Percentiles rank a stretch among this genome's conserved stretches.
phyloP scores from a whole-genome alignment of 2,329 filamentous ascomycete species.

The Exophiala aquamarina region DNA sequence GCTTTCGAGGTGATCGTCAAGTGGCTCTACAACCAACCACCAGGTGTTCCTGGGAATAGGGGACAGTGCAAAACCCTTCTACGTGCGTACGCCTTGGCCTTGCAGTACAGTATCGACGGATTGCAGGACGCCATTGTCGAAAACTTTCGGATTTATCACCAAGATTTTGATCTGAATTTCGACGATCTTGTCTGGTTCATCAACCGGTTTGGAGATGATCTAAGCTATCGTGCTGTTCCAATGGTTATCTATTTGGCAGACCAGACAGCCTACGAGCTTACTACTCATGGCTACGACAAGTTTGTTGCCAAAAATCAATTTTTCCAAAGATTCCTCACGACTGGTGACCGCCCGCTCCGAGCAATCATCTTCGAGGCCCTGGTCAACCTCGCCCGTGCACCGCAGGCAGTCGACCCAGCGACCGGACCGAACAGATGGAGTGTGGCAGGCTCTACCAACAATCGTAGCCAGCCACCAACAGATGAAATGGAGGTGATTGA shows the following conservation, averaged over 20 bases:
- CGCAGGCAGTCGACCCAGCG: conserved; percentile 16
- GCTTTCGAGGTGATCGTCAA: conserved; percentile 25
- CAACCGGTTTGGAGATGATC: conserved; percentile 14
- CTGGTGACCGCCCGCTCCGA: conserved; percentile 12
- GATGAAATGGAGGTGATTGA: too few relatives aligned
- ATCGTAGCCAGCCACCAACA: too few relatives aligned
- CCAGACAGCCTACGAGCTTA: conserved; percentile 26
- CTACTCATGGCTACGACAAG: conserved; percentile 12
- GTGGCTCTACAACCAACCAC: conserved; percentile 22
- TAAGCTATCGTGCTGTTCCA: conserved; percentile 4
- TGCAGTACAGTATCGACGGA: conserved; percentile 15
- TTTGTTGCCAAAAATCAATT: conserved; percentile 12
- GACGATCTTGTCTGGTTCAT: conserved; percentile 24
- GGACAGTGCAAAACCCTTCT: conserved; percentile 10
- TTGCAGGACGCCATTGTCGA: conserved; percentile 28
- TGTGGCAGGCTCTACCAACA: conserved; percentile 4
- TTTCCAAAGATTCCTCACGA: conserved; percentile 14
- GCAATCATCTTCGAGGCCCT: conserved; percentile 15
- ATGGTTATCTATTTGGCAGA: conserved; percentile 24
- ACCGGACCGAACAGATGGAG: conserved; percentile 14
- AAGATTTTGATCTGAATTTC: conserved; percentile 14
- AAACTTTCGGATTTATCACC: conserved; percentile 21
- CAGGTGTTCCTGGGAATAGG: neutral
- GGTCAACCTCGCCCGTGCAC: conserved; percentile 11
- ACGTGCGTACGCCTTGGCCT: conserved; percentile 23